Percentiles rank a stretch among this genome's conserved stretches.
These are phyloP conservation scores for Mycena sanguinolenta DNA, from an alignment of 768 basidiomycete species.

Conservation along the genomic window DNA sequence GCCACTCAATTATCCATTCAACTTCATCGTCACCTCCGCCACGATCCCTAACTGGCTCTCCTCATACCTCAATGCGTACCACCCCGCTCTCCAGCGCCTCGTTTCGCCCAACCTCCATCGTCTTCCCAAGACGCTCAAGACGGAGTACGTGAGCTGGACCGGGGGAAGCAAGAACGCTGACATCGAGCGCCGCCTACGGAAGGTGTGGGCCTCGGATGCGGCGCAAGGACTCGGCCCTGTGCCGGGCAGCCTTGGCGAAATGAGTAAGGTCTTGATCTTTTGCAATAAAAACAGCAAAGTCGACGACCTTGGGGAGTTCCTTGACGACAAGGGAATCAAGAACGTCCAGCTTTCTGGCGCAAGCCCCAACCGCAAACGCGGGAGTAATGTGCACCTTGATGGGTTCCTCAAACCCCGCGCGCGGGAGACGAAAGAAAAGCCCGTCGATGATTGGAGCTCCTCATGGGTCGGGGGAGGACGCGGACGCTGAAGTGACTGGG, in stretches of 20 bases:
- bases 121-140: constrained; percentile 76
- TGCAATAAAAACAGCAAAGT: constrained; percentile 84
- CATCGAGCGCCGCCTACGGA: constrained; percentile 78
- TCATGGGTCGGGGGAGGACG: constrained; percentile 24
- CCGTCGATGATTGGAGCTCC: constrained; percentile 8
- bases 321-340: constrained; percentile 72
- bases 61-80: constrained; percentile 70
- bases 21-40: constrained; percentile 86
- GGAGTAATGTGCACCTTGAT: constrained; percentile 82
- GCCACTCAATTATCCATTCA: constrained; percentile 76
- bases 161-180: constrained; percentile 87
- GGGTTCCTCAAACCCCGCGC: constrained; percentile 69
- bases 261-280: constrained; percentile 85
- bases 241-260: constrained; percentile 38
- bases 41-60: constrained; percentile 87
- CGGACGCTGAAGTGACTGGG: constrained; percentile 29
- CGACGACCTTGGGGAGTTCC: constrained; percentile 67
- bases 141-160: constrained; percentile 82
- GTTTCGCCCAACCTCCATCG: constrained; percentile 86
- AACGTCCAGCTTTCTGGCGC: constrained; percentile 76
- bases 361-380: constrained; percentile 68
- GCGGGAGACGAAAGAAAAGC: constrained; percentile 12
- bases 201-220: constrained; percentile 82
- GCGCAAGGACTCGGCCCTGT: constrained; percentile 35
- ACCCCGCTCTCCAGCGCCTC: constrained; percentile 77